A percentile compares a stretch with the other conserved stretches of the same genome.
Evolutionary conservation across 1,284 basidiomycete genomes (phyloP).

Genomic region (Melampsora americana): DNA sequence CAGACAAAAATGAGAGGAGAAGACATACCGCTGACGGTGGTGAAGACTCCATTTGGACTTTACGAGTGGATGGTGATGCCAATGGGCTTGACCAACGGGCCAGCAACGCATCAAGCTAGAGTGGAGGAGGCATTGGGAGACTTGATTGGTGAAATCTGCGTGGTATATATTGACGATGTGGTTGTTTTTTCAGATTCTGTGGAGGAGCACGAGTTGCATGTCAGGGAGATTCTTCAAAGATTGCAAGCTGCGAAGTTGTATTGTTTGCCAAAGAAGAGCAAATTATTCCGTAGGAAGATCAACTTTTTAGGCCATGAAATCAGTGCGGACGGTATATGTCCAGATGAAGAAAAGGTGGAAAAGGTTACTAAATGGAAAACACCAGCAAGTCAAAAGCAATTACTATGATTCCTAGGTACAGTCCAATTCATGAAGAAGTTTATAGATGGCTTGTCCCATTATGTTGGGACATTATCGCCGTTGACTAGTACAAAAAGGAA

Average conservation of each 20-base stretch:
- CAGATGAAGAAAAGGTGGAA: constrained; percentile 54
- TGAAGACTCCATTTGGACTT: constrained; percentile 55
- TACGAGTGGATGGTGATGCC: constrained; percentile 59
- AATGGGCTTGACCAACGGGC: constrained; percentile 55
- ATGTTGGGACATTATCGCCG: constrained; percentile 52
- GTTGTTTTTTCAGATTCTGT: constrained; percentile 56
- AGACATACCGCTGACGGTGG: constrained; percentile 55
- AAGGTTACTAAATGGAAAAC: constrained; percentile 55
- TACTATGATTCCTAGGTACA: constrained; percentile 55
- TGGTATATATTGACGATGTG: constrained; percentile 59
- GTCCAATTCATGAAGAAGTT: constrained; percentile 55
- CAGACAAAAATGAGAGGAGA: constrained; percentile 56
- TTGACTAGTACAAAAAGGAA: constrained; percentile 52
- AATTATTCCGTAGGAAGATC: constrained; percentile 51
- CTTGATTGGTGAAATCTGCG: constrained; percentile 55
- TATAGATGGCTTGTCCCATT: constrained; percentile 54
- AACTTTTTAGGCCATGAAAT: constrained; percentile 56
- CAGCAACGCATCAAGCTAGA: constrained; percentile 52
- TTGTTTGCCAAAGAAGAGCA: constrained; percentile 46
- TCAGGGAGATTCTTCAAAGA: neutral
- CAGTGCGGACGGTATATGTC: constrained; percentile 52
- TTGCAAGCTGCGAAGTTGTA: neutral
- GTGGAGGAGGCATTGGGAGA: constrained; percentile 45
- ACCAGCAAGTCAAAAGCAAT: constrained; percentile 51
- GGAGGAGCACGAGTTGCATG: constrained; percentile 53